Base-by-base conservation (phyloP, 1,139 yeast species). In the Debaryomyces sp. region DNA sequence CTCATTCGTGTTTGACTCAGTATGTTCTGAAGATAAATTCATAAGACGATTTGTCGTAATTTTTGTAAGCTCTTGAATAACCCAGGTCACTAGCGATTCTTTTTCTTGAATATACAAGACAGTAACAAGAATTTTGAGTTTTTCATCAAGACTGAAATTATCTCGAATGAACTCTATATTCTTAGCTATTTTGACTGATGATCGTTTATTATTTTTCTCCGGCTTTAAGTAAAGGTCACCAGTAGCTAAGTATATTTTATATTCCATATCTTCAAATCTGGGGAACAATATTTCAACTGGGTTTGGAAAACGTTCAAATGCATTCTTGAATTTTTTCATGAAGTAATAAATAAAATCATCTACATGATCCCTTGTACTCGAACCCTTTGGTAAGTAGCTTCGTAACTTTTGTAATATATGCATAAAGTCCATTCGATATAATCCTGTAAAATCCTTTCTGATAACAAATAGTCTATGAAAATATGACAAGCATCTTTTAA, bases 391-490 rank as follows among this genome's bases (percentile, higher is more conserved):
- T 29, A 75, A 58, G 47, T 57, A 61, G 35, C 56, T 56, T 33
- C 75, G 60, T 36, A 77, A 59, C 41, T 60, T 66, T 47, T 69
- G 69, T 21, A 77, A 53, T 10, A 67, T 52, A 17, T 65, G 64
- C 75, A 94, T 80, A 58, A 94, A 83, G 62, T 94, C 97, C 34
- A 94, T 66, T 42, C 97, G 75, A 60, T 77, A 87, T 36, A 92
- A 71, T 10, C 84, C 78, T 32, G 83, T 82, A 50, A 78, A 80
- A 51, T 85, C 87, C 32, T 83, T 78, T 50, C 83, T 76, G 0
- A 71, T 62, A 46, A 86, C 85, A 57, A 91, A 84, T 0, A 90
- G 67, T 34, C 89, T 73, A 61, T 89, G 91, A 59, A 91, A 84
- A 61, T 83, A 92, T 1, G 85, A 74, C 26, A 94, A 62, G 18